Base-by-base conservation (phyloP, 73 alveolate species). In the Tetrahymena elliotti region DNA sequence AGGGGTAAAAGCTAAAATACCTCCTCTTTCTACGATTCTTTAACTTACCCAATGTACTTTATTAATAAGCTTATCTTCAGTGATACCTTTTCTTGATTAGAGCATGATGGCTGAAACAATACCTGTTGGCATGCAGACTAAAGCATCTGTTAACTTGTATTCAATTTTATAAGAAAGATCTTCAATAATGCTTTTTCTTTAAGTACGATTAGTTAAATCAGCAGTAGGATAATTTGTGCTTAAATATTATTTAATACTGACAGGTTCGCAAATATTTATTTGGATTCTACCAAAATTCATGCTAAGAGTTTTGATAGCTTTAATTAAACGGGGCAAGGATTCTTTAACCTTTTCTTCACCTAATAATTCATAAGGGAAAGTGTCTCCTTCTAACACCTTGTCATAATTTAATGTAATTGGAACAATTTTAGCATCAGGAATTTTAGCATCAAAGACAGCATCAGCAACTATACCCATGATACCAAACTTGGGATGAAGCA, bases 311-410 rank as follows among this genome's bases (percentile, higher is more conserved):
- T 94, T 94, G 16, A 96, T 97, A 7, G 99, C 99, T 39, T 94
- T 94, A 20, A 98, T 93, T 37, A 98, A 95, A 95, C 99, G 96
- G 0, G 96, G 38, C 36, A 98, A 92, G 54, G 99, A 96, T 94
- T 98, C 99, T 82, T 97, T 98, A 35, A 98, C 99, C 93, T 98
- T 98, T 83, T 98, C 98, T 83, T 97, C 99, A 4, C 99, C 99
- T 33, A 97, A 83, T 36, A 98, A 96, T 95, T 98, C 99, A 35
- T 93, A 93, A 33, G 99, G 99, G 96, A 97, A 98, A 22, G 99
- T 98, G 52, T 98, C 99, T 35, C 99, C 99, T 95, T 98, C 99
- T 38, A 98, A 95, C n/a, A 98, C 98, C 93, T 98, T 95, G 34
- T 98, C 97, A 94, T 98, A 98, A 95, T 98, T 98, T 52, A 98